These are phyloP conservation scores for Yamadazyma sp. DNA, from an alignment of 1,139 yeast species.

Conservation along the genomic window DNA sequence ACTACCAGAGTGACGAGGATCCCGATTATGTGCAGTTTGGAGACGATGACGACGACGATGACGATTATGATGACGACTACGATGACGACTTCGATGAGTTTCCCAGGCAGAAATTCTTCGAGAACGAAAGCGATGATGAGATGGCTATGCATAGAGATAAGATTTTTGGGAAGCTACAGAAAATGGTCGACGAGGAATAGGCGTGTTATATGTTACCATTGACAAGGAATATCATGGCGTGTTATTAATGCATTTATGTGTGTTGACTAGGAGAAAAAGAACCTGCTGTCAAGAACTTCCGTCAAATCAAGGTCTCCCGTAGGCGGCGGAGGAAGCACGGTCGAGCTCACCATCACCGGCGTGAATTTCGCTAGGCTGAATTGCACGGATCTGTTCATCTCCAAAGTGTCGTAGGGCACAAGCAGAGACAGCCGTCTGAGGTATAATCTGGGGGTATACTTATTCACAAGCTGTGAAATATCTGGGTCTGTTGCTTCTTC, in stretches of 20 bases:
- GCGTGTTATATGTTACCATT: no score
- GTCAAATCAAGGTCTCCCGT: constrained; percentile 35
- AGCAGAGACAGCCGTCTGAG: constrained; percentile 9
- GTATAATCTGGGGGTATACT: constrained; percentile 24
- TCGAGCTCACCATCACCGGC: constrained; percentile 27
- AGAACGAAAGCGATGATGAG: constrained; percentile 56
- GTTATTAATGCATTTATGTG: neutral
- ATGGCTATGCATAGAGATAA: constrained; percentile 62
- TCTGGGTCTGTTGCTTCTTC: constrained; percentile 6
- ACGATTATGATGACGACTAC: constrained; percentile 26
- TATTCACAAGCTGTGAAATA: constrained; percentile 15
- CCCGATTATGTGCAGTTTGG: constrained; percentile 17
- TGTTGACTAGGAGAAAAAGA: constrained; percentile 36
- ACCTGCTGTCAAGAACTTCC: constrained; percentile 33
- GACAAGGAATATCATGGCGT: no score
- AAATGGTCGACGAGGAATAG: constrained; percentile 35
- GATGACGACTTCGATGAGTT: constrained; percentile 21
- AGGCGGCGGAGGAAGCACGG: constrained; percentile 28
- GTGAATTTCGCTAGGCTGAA: constrained; percentile 8
- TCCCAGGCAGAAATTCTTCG: constrained; percentile 29
- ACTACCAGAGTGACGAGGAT: constrained; percentile 21
- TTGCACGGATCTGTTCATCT: neutral
- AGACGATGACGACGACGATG: constrained; percentile 15
- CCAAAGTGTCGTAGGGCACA: constrained; percentile 3
- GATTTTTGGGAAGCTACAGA: constrained; percentile 57